A percentile compares a stretch with the other conserved stretches of the same genome.
Evolutionary conservation across 441 rosid species (phyloP).

Genomic region (Dalechampia spathulata): DNA sequence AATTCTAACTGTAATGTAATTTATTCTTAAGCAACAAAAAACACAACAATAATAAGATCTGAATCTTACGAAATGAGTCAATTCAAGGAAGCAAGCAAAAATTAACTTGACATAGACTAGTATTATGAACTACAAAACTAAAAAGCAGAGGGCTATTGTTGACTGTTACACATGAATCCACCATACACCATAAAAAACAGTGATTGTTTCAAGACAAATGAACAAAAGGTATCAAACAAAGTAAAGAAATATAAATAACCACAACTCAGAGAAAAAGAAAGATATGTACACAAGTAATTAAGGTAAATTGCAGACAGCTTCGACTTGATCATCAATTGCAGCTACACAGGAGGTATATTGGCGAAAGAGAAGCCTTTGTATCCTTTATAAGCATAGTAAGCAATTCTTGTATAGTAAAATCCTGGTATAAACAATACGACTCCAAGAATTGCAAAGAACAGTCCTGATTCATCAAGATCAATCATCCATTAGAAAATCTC

Average conservation of each 20-base stretch:
- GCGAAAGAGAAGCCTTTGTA: slow-evolving; percentile 94
- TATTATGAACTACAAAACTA: too few species aligned
- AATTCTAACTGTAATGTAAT: too few species aligned
- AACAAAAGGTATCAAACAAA: too few species aligned
- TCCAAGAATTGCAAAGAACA: slow-evolving; percentile 82
- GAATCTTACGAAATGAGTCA: too few species aligned
- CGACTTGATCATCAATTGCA: neutral
- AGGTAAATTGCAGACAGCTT: neutral
- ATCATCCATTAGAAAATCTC: neutral
- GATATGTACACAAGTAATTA: slow-evolving; percentile 8
- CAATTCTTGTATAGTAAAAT: slow-evolving; percentile 87
- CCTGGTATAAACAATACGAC: slow-evolving; percentile 82
- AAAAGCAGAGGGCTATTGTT: too few species aligned
- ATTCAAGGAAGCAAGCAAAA: too few species aligned
- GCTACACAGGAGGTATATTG: slow-evolving; percentile 77
- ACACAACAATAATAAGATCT: too few species aligned
- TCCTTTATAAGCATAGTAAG: slow-evolving; percentile 90
- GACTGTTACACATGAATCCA: too few species aligned
- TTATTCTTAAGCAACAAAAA: too few species aligned
- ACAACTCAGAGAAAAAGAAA: neutral
- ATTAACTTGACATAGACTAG: too few species aligned
- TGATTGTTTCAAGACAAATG: too few species aligned
- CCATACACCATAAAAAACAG: too few species aligned
- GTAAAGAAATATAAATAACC: neutral
- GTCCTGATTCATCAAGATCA: slow-evolving; percentile 38